These are phyloP conservation scores for Coemansia sp. DNA, from an alignment of 192 early-diverging fungal species.

Conservation along the genomic window DNA sequence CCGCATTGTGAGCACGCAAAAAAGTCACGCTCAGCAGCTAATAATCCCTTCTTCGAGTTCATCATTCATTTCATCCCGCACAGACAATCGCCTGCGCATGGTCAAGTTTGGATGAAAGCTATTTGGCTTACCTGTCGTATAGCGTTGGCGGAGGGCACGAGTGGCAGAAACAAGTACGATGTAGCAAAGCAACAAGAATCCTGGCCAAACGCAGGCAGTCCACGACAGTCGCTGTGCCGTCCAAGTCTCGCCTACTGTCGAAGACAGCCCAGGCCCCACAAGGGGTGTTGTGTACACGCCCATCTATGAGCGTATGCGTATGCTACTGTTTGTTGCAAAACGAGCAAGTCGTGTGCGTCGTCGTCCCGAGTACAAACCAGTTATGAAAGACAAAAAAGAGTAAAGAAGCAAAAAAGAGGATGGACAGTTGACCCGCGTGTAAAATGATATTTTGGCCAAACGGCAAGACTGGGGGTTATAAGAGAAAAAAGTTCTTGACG, in stretches of 20 bases:
- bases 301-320: not conserved
- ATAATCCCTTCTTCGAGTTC: not conserved
- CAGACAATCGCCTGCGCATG: conserved; percentile 3
- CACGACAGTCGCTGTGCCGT: conserved; percentile 8
- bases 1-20: not conserved
- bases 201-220: conserved; percentile 26
- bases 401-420: no score
- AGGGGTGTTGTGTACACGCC: not conserved
- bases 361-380: no score
- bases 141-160: conserved; percentile 7
- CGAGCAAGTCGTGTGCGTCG: not conserved
- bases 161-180: conserved; percentile 3
- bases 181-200: conserved; percentile 28
- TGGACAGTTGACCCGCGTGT: no score
- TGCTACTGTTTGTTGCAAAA: not conserved
- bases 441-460: no score
- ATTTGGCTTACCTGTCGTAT: conserved; percentile 6
- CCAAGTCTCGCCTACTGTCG: not conserved
- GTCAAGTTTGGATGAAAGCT: no score
- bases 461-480: no score
- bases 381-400: no score
- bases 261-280: not conserved
- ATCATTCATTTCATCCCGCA: conserved; percentile 1
- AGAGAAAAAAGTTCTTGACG: no score
- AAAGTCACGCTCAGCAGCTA: not conserved